A percentile compares a stretch with the other conserved stretches of the same genome.
Conservation (phyloP, 1,139 yeast genomes). For the Diutina pseudorugosa region DNA sequence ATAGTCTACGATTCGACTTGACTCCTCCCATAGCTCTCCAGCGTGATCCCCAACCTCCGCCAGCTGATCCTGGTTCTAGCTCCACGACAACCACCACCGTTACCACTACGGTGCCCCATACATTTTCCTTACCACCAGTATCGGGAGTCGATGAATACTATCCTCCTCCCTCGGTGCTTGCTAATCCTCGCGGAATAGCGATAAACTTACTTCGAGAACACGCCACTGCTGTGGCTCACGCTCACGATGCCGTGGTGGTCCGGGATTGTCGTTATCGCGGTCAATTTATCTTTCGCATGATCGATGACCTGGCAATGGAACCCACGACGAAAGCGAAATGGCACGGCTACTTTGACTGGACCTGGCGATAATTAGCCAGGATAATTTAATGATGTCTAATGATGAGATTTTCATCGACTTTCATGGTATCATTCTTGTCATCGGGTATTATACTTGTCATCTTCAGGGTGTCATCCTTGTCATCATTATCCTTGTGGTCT, state of each 20-base stretch:
- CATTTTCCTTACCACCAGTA: neutral
- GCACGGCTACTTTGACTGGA: constrained; percentile 8
- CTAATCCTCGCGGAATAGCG: neutral
- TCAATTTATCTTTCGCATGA: constrained; percentile 6
- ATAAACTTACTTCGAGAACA: neutral
- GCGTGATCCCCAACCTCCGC: neutral
- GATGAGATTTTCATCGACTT: too few relatives aligned
- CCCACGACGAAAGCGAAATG: constrained; percentile 7
- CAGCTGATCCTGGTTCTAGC: neutral
- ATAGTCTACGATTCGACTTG: neutral
- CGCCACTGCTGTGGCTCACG: neutral
- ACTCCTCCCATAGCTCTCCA: neutral
- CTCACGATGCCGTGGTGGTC: neutral
- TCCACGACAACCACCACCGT: neutral
- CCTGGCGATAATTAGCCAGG: too few relatives aligned
- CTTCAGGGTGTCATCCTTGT: too few relatives aligned
- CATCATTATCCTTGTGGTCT: too few relatives aligned
- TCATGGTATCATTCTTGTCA: too few relatives aligned
- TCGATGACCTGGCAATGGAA: constrained; percentile 7
- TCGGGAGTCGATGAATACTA: constrained; percentile 1
- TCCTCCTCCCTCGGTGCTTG: neutral
- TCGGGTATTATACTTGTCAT: too few relatives aligned
- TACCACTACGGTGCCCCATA: neutral
- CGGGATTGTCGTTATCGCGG: neutral
- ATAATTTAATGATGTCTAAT: too few relatives aligned